Conservation (phyloP, 768 basidiomycete genomes). For the Mycena vitilis region DNA sequence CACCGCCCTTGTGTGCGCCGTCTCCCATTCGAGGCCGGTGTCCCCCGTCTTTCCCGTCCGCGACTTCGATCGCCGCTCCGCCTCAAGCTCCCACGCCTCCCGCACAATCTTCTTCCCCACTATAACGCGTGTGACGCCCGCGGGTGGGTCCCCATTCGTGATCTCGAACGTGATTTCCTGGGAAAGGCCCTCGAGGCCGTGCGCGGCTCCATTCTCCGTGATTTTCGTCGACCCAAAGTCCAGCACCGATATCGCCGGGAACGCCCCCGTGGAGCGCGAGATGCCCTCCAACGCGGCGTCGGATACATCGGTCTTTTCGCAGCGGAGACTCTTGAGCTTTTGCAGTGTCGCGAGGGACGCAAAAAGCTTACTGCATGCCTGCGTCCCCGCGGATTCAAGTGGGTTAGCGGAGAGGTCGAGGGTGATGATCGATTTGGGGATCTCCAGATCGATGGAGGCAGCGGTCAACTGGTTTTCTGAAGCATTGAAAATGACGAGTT, state of each 20-base stretch:
- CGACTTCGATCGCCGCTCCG: slow-evolving; percentile 65
- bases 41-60: slow-evolving; percentile 49
- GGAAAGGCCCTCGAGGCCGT: slow-evolving; percentile 58
- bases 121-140: slow-evolving; percentile 65
- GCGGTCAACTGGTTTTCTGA: slow-evolving; percentile 76
- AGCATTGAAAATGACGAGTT: slow-evolving; percentile 70
- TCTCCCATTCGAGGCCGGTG: slow-evolving; percentile 33
- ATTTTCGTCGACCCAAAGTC: slow-evolving; percentile 77
- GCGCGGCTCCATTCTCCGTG: slow-evolving; percentile 56
- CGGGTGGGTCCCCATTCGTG: slow-evolving; percentile 63
- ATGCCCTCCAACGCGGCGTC: slow-evolving; percentile 64
- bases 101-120: slow-evolving; percentile 78
- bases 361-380: slow-evolving; percentile 53
- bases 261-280: slow-evolving; percentile 44
- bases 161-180: slow-evolving; percentile 67
- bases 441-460: slow-evolving; percentile 59
- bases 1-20: slow-evolving; percentile 32
- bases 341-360: slow-evolving; percentile 58
- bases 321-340: slow-evolving; percentile 67
- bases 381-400: slow-evolving; percentile 53
- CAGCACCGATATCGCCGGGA: slow-evolving; percentile 65
- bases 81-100: slow-evolving; percentile 85
- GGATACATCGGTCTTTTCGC: slow-evolving; percentile 68
- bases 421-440: slow-evolving; percentile 69
- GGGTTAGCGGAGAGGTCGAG: slow-evolving; percentile 78